These are phyloP conservation scores for Takakia lepidozioides DNA, from an alignment of 225 moss, liverwort and hornwort genomes.

Conservation along the genomic window DNA sequence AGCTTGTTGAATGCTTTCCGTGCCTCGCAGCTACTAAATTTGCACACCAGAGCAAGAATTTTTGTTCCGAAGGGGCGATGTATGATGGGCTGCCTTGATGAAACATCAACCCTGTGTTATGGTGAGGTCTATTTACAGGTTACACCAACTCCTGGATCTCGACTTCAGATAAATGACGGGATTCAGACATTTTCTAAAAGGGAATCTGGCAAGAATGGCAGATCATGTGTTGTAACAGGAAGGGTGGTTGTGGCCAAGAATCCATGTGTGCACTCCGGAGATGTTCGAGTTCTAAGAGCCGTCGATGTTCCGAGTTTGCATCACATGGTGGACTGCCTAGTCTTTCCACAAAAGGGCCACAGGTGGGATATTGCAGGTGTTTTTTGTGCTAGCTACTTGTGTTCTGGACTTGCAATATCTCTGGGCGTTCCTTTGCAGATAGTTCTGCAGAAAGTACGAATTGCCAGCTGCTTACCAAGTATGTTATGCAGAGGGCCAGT, in stretches of 20 bases:
- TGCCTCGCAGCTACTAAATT: slow-evolving; percentile 48
- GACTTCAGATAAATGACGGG: slow-evolving; percentile 28
- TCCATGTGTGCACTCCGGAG: slow-evolving; percentile 82
- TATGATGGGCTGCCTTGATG: slow-evolving; percentile 81
- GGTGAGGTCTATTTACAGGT: slow-evolving; percentile 75
- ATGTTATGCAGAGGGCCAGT: too few relatives aligned
- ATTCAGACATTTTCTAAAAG: slow-evolving; percentile 22
- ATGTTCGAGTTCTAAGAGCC: slow-evolving; percentile 56
- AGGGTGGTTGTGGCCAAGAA: slow-evolving; percentile 68
- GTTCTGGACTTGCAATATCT: too few relatives aligned
- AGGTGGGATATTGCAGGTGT: slow-evolving; percentile 23
- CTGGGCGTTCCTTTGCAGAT: too few relatives aligned
- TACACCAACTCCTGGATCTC: slow-evolving; percentile 30
- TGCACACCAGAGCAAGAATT: slow-evolving; percentile 56
- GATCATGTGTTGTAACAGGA: slow-evolving; percentile 43
- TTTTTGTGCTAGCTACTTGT: too few relatives aligned
- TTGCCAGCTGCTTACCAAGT: too few relatives aligned
- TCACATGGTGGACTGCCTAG: slow-evolving; percentile 82
- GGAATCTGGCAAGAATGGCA: too few relatives aligned
- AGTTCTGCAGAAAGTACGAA: too few relatives aligned
- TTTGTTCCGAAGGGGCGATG: slow-evolving; percentile 61
- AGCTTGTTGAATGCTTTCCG: slow-evolving; percentile 53
- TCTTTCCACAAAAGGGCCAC: slow-evolving; percentile 76
- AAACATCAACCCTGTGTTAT: slow-evolving; percentile 42
- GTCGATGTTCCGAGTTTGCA: slow-evolving; percentile 52